Base-by-base conservation (phyloP, 345 rosid species). In the Corchorus capsularis region DNA sequence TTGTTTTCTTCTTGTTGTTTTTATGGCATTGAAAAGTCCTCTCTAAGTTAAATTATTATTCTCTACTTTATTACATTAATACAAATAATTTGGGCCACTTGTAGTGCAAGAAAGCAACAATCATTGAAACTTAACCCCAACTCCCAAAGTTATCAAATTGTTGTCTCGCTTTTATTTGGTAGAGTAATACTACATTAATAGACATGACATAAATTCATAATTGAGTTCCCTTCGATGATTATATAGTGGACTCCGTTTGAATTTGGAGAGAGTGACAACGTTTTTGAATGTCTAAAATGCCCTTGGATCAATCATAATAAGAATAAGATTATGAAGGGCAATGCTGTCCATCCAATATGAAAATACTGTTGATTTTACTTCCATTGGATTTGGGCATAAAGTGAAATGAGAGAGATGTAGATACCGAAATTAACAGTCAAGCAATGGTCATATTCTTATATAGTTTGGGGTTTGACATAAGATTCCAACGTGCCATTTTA, bases 1-100 rank as follows among this genome's bases (percentile, higher is more conserved):
- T 41, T 79, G 79, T 67, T 77, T 61, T 71, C n/a, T 17, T 27
- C 8, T 70, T 69, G 19, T 47, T 67, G 15, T 52, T 52, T 45
- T 1, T 34, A 39, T 52, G 9, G 45, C 47, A 17, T 69, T 35
- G 46, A 17, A 34, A 34, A 52, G 60, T 10, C 32, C 9, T 50
- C 27, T 14, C 0, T 32, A 20, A 50, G 52, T 17, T 34, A 69
- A 32, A 27, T 60, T 52, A 27, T 4, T 27, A 39, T 5, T 27
- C 32, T 61, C 60, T 27, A 34, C 46, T 68, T 43, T 63, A 22
- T 43, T 63, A 22, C 4, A 56, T 69, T 9, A 19, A 69, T n/a
- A 53, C 49, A 16, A 27, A 53, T 11, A 13, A 17, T 13, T 17
- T 53, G 39, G 37, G 8, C 35, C 54, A 50, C 55, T 50, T 15